Evolutionary conservation across 2,329 filamentous ascomycete species (phyloP).

Genomic region (Paraphoma chrysanthemicola): DNA sequence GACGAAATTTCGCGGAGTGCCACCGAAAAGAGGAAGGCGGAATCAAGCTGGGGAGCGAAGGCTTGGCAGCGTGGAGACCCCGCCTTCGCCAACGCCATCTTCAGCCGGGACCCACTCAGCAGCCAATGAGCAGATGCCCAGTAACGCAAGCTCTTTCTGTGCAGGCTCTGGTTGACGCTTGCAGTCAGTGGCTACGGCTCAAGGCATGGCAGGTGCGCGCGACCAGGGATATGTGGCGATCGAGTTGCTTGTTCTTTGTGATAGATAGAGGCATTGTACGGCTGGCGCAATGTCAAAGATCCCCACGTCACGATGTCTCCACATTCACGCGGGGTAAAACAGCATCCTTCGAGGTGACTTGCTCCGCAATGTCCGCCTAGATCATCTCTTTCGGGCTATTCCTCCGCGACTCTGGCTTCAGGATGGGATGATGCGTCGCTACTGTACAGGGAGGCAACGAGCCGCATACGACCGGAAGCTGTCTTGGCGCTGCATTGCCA

Average conservation of each 20-base stretch:
- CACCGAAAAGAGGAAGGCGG: conserved; percentile 18
- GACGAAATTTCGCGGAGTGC: conserved; percentile 5
- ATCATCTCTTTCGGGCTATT: conserved; percentile 6
- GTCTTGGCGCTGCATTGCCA: background rate
- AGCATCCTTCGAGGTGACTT: background rate
- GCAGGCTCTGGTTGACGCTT: conserved; percentile 8
- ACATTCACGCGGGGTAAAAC: conserved; percentile 5
- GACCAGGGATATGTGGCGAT: conserved; percentile 6
- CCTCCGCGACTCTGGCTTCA: conserved; percentile 1
- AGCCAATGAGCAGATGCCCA: conserved; percentile 18
- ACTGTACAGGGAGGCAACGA: background rate
- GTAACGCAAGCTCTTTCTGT: conserved; percentile 6
- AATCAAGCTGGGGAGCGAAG: conserved; percentile 22
- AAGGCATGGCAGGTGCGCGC: conserved; percentile 10
- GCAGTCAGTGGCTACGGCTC: conserved; percentile 8
- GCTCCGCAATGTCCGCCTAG: conserved; percentile 1
- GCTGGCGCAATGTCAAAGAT: conserved; percentile 6
- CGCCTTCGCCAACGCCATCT: conserved; percentile 24
- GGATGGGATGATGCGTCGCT: background rate
- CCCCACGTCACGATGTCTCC: conserved; percentile 12
- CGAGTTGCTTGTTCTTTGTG: conserved; percentile 12
- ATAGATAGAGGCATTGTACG: conserved; percentile 1
- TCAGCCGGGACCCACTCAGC: conserved; percentile 15
- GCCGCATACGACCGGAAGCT: conserved; percentile 2
- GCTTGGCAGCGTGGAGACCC: conserved; percentile 39